Percentiles rank a stretch among this genome's conserved stretches.
phyloP scores from a whole-genome alignment of 2,329 filamentous ascomycete genomes.

The Aspergillus ibericus region DNA sequence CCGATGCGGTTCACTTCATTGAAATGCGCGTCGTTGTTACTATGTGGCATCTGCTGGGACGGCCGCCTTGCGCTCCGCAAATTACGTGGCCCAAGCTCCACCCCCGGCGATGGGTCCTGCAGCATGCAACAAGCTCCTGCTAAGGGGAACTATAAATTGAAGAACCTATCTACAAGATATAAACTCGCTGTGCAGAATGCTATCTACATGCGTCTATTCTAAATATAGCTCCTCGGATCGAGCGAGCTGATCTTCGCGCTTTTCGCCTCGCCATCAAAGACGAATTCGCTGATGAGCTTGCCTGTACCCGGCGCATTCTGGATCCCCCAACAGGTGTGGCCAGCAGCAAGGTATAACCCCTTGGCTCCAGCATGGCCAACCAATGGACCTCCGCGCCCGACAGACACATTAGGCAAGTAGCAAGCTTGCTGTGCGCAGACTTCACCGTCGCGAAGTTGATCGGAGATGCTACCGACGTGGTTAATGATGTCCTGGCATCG shows the following conservation, averaged over 20 bases:
- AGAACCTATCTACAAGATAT: not conserved
- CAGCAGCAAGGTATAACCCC: conserved; percentile 78
- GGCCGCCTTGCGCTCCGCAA: conserved; percentile 28
- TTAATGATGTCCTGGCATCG: conserved; percentile 84
- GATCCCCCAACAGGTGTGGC: conserved; percentile 98
- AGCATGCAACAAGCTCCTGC: conserved; percentile 1
- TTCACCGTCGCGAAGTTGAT: conserved; percentile 64
- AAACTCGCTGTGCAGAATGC: not conserved
- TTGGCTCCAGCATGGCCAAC: conserved; percentile 72
- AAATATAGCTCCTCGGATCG: conserved; percentile 63
- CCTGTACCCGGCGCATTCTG: conserved; percentile 91
- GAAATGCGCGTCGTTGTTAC: conserved; percentile 15
- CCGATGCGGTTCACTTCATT: conserved; percentile 16
- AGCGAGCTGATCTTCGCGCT: conserved; percentile 67
- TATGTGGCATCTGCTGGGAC: conserved; percentile 23
- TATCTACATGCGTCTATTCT: conserved; percentile 11
- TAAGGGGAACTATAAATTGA: not conserved
- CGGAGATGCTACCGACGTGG: conserved; percentile 62
- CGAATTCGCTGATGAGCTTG: conserved; percentile 74
- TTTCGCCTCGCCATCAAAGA: conserved; percentile 69
- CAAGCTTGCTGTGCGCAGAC: conserved; percentile 81
- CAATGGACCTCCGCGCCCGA: conserved; percentile 64
- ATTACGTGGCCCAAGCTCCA: conserved; percentile 37
- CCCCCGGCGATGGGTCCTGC: conserved; percentile 1
- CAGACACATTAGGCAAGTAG: conserved; percentile 77